A percentile compares a stretch with the other conserved stretches of the same genome.
These are phyloP conservation scores for Kuraishia floccosa DNA, from an alignment of 805 yeast genomes.

Conservation along the genomic window DNA sequence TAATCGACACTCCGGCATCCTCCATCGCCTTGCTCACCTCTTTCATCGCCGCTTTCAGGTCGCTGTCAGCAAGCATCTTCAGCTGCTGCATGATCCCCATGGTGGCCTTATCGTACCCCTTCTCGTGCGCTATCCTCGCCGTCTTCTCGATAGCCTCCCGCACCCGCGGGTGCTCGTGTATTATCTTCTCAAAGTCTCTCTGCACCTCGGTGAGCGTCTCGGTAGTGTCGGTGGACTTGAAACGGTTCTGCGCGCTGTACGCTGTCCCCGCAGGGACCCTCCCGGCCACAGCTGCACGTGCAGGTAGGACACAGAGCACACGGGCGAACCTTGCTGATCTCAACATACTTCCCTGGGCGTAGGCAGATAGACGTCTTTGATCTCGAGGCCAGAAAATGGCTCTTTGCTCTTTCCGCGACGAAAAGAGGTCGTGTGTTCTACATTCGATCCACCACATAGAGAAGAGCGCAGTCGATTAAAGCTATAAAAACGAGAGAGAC, in stretches of 20 bases:
- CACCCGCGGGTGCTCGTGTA: constrained; percentile 21
- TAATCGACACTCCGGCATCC: constrained; percentile 11
- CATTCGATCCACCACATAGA: no score
- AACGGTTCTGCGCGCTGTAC: no score
- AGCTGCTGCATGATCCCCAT: constrained; percentile 14
- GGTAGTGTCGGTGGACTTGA: constrained; percentile 1
- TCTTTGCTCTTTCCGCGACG: no score
- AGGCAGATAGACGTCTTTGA: no score
- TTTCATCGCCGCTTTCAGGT: constrained; percentile 11
- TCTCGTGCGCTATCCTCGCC: constrained; percentile 15
- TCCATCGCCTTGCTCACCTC: constrained; percentile 11
- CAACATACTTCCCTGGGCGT: no score
- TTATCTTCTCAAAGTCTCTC: no score
- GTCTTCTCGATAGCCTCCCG: constrained; percentile 20
- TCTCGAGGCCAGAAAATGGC: no score
- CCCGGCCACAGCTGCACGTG: no score
- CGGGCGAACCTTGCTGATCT: no score
- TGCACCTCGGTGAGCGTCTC: neutral
- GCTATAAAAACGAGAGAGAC: neutral
- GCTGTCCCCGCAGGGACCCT: no score
- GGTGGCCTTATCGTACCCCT: constrained; percentile 6
- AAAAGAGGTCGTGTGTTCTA: neutral
- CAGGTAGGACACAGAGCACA: no score
- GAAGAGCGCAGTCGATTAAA: no score
- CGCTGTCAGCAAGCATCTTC: constrained; percentile 15